Evolutionary conservation across 495 filamentous ascomycete genomes (phyloP).

Genomic region (Corynascus novoguineensis): DNA sequence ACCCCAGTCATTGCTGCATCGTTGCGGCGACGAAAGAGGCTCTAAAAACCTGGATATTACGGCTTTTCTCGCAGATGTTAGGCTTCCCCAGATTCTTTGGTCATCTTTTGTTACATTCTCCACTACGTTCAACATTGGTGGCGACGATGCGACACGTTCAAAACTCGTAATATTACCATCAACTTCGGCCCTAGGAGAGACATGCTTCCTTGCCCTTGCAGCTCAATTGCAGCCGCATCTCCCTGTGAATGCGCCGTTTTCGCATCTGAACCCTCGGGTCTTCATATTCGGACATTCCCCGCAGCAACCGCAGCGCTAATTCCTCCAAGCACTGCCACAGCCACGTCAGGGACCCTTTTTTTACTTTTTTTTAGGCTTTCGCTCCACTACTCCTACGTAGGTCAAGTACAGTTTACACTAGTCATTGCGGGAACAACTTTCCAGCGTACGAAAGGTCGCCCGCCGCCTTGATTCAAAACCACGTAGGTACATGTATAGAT

Average conservation of each 20-base stretch:
- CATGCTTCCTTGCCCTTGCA: neutral
- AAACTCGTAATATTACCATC: neutral
- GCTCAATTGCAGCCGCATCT: neutral
- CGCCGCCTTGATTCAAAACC: too few species aligned
- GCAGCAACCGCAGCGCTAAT: neutral
- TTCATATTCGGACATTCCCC: neutral
- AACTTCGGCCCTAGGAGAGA: neutral
- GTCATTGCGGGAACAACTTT: too few species aligned
- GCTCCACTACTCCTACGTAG: too few species aligned
- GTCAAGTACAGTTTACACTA: too few species aligned
- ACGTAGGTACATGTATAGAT: too few species aligned
- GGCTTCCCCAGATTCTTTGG: neutral
- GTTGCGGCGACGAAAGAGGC: neutral
- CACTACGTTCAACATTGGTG: neutral
- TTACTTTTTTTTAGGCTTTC: too few species aligned
- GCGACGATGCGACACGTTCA: neutral
- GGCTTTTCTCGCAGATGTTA: neutral
- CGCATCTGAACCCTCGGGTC: neutral
- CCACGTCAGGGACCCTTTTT: neutral
- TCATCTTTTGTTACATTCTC: too few species aligned
- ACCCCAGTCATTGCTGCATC: neutral
- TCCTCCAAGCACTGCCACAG: constrained; percentile 3
- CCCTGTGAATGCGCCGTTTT: neutral
- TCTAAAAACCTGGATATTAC: neutral
- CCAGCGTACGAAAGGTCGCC: too few species aligned